Evolutionary conservation across 1,284 basidiomycete species (phyloP).

Genomic region (Cutaneotrichosporon dermatis): DNA sequence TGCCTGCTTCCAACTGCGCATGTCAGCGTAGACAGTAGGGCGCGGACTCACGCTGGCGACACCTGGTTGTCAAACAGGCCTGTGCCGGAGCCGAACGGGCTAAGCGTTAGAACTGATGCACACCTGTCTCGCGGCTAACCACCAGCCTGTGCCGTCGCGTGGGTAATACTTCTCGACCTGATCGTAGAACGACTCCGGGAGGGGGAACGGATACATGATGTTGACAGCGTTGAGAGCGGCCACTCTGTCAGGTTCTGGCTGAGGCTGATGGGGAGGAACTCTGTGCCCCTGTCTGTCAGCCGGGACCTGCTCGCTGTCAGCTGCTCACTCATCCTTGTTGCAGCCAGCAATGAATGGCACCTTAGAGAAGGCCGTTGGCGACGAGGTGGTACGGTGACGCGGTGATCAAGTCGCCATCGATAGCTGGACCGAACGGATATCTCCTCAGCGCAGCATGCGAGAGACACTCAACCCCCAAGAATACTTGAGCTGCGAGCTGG

Average conservation of each 20-base stretch:
- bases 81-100: constrained; percentile 41
- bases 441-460: neutral
- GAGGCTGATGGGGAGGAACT: neutral
- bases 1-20: constrained; percentile 26
- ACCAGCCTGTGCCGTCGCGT: constrained; percentile 2
- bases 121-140: neutral
- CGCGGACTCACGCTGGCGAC: neutral
- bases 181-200: neutral
- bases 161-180: neutral
- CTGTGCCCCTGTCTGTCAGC: constrained; percentile 11
- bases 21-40: too few relatives aligned
- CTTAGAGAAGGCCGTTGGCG: constrained; percentile 33
- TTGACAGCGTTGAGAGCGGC: neutral
- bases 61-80: constrained; percentile 27
- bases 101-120: constrained; percentile 2
- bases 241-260: constrained; percentile 1
- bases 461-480: neutral
- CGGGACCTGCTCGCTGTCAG: too few relatives aligned
- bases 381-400: constrained; percentile 37
- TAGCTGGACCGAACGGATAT: constrained; percentile 22
- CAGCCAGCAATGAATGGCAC: constrained; percentile 48
- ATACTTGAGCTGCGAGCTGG: neutral
- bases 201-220: constrained; percentile 1
- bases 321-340: constrained; percentile 33
- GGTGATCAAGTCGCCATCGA: constrained; percentile 45